phyloP scores from a whole-genome alignment of 306 rosid genomes.

The Sicyos edulis region DNA sequence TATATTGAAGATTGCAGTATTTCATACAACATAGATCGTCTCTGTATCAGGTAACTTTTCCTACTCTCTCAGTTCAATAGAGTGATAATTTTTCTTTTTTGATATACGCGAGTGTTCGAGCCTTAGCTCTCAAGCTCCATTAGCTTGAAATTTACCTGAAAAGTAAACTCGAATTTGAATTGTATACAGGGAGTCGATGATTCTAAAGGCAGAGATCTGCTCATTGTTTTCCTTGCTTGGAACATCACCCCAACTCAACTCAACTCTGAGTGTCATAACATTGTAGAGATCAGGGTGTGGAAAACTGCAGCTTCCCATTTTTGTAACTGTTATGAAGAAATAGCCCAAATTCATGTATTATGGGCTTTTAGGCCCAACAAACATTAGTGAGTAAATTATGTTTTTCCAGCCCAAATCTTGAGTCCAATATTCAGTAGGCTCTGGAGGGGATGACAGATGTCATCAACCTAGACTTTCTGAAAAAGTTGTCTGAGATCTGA shows the following conservation, averaged over 20 bases:
- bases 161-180: background rate
- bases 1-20: constrained; percentile 25
- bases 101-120: background rate
- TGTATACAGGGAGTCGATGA: constrained; percentile 1
- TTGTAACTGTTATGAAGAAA: background rate
- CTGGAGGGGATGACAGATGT: background rate
- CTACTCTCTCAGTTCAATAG: background rate
- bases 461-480: background rate
- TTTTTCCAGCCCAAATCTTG: background rate
- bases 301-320: background rate
- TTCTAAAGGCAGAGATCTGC: no score
- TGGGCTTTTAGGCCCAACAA: background rate
- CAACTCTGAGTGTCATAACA: background rate
- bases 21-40: background rate
- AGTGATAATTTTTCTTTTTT: no score
- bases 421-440: background rate
- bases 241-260: background rate
- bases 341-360: background rate
- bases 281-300: background rate
- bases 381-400: background rate
- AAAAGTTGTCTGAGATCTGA: background rate
- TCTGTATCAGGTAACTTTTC: constrained; percentile 28
- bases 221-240: background rate
- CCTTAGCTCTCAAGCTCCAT: background rate
- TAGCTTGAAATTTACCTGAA: background rate